Evolutionary conservation across 2,329 filamentous ascomycete species (phyloP), one percentile per base, ranked within the genome.

Genomic region (Fusarium sp.): DNA sequence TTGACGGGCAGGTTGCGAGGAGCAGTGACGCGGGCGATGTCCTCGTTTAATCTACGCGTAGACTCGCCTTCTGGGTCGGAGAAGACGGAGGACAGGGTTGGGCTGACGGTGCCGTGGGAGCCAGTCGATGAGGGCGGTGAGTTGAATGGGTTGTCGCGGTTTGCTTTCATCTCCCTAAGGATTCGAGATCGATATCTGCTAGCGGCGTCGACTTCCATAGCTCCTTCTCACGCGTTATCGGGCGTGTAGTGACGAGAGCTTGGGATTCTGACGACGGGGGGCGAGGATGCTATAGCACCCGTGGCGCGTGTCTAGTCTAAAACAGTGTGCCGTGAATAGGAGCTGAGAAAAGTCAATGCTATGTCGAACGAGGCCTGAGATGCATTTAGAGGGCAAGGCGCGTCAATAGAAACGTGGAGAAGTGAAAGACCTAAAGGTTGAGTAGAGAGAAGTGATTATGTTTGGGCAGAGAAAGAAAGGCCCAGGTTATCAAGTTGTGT

Each of bases 111-210:
- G 71, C 83, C 83, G 73, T 85, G 83, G 48, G 82, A 83, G 52
- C 83, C 83, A 28, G 83, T 85, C 7, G 83, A 86, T 7, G 83
- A 85, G 19, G 83, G 83, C 6, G 84, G 84, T 19, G 83, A 85
- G 74, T 83, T 84, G 75, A 85, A 85, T 6, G 83, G 83, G 72
- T 85, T 83, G 57, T 83, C 78, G 72, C 79, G 78, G 73, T 82
- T 80, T 63, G 80, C 76, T 44, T 81, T 79, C 80, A 83, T 82
- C 75, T 83, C 81, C 73, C 81, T 78, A 67, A 81, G 76, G 59
- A 81, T 79, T 66, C 79, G 79, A 69, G 79, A 81, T 68, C 78
- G 79, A 75, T 79, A 81, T 67, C 78, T 76, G 67, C 61, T 76
- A 53, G 72, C 70, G 42, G 72, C 70, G 65, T 81, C 78, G 69